These are phyloP conservation scores for Xylaria telfairii DNA, from an alignment of 495 filamentous ascomycete species.

Conservation along the genomic window DNA sequence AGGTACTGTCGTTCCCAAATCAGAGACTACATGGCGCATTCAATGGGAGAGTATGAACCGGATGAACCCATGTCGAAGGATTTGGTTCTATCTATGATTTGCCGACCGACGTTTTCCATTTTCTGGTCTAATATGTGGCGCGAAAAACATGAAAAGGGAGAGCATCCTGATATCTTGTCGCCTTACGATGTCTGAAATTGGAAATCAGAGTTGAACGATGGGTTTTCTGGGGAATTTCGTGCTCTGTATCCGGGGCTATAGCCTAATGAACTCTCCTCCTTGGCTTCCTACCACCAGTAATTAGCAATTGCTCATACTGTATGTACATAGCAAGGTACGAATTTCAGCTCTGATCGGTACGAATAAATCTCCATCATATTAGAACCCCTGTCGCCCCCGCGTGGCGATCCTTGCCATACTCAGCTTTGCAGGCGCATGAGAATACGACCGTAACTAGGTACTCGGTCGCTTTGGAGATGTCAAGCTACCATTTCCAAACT, in stretches of 20 bases:
- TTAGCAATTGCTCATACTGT: too few species aligned
- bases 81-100: constrained; percentile 28
- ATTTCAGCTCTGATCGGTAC: too few species aligned
- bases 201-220: neutral
- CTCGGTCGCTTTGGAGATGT: too few species aligned
- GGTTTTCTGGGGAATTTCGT: neutral
- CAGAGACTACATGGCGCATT: constrained; percentile 11
- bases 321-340: too few species aligned
- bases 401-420: too few species aligned
- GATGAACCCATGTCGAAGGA: constrained; percentile 27
- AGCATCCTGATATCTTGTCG: constrained; percentile 5
- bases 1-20: constrained; percentile 24
- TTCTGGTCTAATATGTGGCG: constrained; percentile 22
- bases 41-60: constrained; percentile 20
- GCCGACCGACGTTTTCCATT: constrained; percentile 25
- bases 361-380: too few species aligned
- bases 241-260: too few species aligned
- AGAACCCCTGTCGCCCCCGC: too few species aligned
- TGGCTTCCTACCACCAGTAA: neutral
- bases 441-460: too few species aligned
- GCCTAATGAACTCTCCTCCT: too few species aligned
- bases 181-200: constrained; percentile 24
- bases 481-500: neutral
- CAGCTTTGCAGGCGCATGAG: too few species aligned
- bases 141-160: constrained; percentile 19